Base-by-base conservation (phyloP, 2,329 filamentous ascomycete genomes). In the Dothistroma pini region DNA sequence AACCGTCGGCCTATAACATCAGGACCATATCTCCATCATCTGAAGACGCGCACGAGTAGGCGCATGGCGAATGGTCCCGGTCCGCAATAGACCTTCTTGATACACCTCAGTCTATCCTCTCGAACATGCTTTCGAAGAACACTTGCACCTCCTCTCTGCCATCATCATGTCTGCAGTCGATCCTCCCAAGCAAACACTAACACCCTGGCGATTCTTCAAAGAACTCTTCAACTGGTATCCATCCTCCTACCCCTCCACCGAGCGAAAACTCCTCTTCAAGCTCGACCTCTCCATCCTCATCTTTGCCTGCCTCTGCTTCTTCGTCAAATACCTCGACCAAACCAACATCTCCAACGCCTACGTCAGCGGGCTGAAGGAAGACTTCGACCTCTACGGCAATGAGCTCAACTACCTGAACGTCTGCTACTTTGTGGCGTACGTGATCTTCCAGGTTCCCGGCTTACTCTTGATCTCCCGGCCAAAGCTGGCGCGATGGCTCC, bases 271-370 rank as follows among this genome's bases (percentile, higher is more conserved):
- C 12, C 54, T 66, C 38, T 60, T 62, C 51, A 66, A 66, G 52
- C 64, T 66, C 25, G 64, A 66, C 52, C 41, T 61, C 34, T 60
- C 59, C 14, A 60, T 63, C 41, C 59, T 63, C 14, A 55, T 57
- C 41, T 63, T 61, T 35, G 58, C 61, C 10, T 65, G 63, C 48
- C 35, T 60, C 22, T 56, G 41, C 34, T 56, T 57, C 56, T 62
- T 66, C 44, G 53, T 63, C 54, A 68, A 65, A 19, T 54, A 32
- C 25, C 51, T 35, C 7, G 76, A 78, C 58, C 70, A 75, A 21
- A 74, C 74, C 12, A 78, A 78, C 54, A 69, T 78, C 35, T 76
- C 74, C 60, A 78, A 78, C 66, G 77, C 77, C n/a, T 79, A 77
- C 58, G 74, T 78, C 9, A 66, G 71, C 49, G 77, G 76, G 3